Evolutionary conservation across 495 filamentous ascomycete genomes (phyloP).

Genomic region (Friedmanniomyces simplex): DNA sequence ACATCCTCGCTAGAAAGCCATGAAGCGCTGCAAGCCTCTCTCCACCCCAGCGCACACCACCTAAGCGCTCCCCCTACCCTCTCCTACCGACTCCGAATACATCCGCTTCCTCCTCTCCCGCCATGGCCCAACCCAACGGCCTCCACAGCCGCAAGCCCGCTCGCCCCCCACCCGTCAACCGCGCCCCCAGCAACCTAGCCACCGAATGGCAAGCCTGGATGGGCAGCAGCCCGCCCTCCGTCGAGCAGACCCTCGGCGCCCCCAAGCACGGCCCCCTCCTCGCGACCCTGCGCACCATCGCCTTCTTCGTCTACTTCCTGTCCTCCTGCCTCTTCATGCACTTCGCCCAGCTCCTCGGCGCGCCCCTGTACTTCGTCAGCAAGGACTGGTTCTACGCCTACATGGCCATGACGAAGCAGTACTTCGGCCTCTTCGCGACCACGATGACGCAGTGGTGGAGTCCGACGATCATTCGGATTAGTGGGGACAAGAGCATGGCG

Average conservation of each 20-base stretch:
- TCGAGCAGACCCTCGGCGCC: constrained; percentile 12
- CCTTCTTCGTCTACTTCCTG: constrained; percentile 18
- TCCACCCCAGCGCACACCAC: no score
- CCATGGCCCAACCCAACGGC: neutral
- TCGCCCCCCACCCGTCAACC: neutral
- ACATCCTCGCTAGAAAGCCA: no score
- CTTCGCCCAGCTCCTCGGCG: constrained; percentile 54
- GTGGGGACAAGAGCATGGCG: constrained; percentile 62
- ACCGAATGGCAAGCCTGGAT: constrained; percentile 16
- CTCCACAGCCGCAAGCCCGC: neutral
- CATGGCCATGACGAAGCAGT: constrained; percentile 68
- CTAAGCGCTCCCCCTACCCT: no score
- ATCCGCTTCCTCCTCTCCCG: neutral
- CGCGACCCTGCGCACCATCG: constrained; percentile 9
- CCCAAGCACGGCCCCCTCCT: constrained; percentile 12
- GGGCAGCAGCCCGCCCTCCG: neutral
- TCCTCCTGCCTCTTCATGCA: constrained; percentile 35
- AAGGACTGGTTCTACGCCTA: constrained; percentile 63
- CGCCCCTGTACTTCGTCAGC: constrained; percentile 58
- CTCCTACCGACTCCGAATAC: neutral
- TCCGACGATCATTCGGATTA: constrained; percentile 64
- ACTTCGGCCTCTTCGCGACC: constrained; percentile 61
- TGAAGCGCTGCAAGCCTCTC: no score
- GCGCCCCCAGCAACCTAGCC: constrained; percentile 5
- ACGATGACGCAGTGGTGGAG: constrained; percentile 76